Conservation (phyloP, 202 grass and related monocot species). For the Musa balbisiana region DNA sequence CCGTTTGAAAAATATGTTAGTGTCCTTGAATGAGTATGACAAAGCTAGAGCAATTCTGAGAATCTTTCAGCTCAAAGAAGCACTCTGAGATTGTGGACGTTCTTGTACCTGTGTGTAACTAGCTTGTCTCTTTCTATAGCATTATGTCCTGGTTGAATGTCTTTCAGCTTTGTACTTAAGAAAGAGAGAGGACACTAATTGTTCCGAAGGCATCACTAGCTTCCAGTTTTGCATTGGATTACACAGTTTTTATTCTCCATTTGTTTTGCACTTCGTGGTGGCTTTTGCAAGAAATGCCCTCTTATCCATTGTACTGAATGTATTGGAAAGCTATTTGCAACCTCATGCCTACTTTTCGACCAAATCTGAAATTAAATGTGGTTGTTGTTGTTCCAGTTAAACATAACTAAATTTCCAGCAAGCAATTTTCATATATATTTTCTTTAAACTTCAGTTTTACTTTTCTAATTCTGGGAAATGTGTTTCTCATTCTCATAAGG, state of each 20-base stretch:
- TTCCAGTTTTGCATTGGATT: neutral
- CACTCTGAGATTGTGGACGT: slow-evolving; percentile 35
- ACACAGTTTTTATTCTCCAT: neutral
- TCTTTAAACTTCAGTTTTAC: no score
- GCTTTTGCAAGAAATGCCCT: neutral
- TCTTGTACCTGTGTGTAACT: slow-evolving; percentile 2
- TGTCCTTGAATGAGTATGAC: slow-evolving; percentile 66
- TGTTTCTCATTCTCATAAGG: no score
- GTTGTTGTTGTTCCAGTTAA: no score
- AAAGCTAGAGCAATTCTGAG: slow-evolving; percentile 68
- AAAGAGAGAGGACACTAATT: neutral
- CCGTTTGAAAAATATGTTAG: slow-evolving; percentile 69
- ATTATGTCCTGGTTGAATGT: neutral
- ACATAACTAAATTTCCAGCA: no score
- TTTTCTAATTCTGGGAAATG: no score
- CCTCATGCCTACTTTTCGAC: no score
- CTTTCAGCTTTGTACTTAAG: neutral
- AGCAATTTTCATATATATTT: no score
- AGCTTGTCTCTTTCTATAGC: slow-evolving; percentile 5
- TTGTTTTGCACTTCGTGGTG: neutral
- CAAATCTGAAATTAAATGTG: no score
- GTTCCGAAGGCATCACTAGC: neutral
- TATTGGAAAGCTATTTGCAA: no score
- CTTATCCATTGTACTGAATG: neutral
- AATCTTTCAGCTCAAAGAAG: slow-evolving; percentile 81